Evolutionary conservation across 2,329 filamentous ascomycete genomes (phyloP).

Genomic region (Nigrospora oryzae): DNA sequence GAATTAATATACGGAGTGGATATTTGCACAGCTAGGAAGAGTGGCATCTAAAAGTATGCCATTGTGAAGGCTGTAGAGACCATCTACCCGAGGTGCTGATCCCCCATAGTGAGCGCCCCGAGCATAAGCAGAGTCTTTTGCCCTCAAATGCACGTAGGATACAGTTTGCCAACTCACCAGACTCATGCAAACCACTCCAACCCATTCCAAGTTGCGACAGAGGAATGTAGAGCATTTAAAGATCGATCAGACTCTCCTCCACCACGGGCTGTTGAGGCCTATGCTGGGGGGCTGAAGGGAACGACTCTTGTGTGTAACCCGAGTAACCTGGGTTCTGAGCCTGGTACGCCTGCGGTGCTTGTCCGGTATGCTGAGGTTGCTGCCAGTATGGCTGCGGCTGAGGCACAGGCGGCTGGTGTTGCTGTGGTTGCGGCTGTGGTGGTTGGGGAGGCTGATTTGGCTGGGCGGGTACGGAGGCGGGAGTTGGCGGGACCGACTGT

Average conservation of each 20-base stretch:
- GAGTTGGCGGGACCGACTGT: constrained; percentile 32
- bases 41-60: too few relatives aligned
- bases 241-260: constrained; percentile 75
- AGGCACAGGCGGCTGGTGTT: constrained; percentile 21
- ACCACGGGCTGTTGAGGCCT: constrained; percentile 49
- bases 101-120: too few relatives aligned
- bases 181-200: too few relatives aligned
- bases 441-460: constrained; percentile 15
- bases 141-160: too few relatives aligned
- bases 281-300: constrained; percentile 58
- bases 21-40: too few relatives aligned
- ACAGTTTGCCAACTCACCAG: too few relatives aligned
- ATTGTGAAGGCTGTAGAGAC: too few relatives aligned
- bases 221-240: constrained; percentile 30
- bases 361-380: constrained; percentile 33
- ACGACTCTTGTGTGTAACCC: constrained; percentile 50
- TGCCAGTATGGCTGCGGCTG: constrained; percentile 41
- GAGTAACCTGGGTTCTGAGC: constrained; percentile 27
- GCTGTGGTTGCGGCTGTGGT: constrained; percentile 21
- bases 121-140: too few relatives aligned
- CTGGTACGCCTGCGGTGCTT: constrained; percentile 28
- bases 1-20: too few relatives aligned
- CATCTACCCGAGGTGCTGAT: too few relatives aligned
- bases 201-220: too few relatives aligned
- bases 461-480: constrained; percentile 16